phyloP scores from a whole-genome alignment of 352 stramenopile genomes.

The Phytopythium ostracodes region DNA sequence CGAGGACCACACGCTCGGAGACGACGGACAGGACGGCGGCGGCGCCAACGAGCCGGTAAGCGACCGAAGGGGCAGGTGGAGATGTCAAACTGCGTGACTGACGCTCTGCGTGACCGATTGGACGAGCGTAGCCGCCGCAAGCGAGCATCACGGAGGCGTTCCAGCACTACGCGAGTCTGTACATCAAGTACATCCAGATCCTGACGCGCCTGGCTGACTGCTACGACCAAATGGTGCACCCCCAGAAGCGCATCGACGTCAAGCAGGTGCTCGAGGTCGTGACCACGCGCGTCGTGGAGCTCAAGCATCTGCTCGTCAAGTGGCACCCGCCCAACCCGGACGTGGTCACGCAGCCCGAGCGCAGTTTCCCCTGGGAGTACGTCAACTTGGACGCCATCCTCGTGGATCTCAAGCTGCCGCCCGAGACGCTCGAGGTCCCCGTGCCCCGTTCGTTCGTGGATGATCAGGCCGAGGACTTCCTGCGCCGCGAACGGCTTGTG shows the following conservation, averaged over 20 bases:
- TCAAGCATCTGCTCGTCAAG: slow-evolving; percentile 92
- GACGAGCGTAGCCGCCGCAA: slow-evolving; percentile 36
- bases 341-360: slow-evolving; percentile 66
- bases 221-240: slow-evolving; percentile 94
- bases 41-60: slow-evolving; percentile 37
- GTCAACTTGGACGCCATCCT: slow-evolving; percentile 92
- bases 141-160: slow-evolving; percentile 88
- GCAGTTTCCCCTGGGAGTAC: slow-evolving; percentile 94
- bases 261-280: slow-evolving; percentile 92
- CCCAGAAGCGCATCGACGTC: slow-evolving; percentile 93
- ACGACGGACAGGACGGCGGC: slow-evolving; percentile 26
- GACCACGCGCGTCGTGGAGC: slow-evolving; percentile 82
- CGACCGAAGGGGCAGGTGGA: background rate
- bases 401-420: slow-evolving; percentile 91
- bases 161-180: slow-evolving; percentile 93
- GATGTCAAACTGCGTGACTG: background rate
- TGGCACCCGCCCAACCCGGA: slow-evolving; percentile 93
- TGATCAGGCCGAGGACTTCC: slow-evolving; percentile 58
- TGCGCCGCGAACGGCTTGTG: slow-evolving; percentile 80
- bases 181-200: slow-evolving; percentile 95
- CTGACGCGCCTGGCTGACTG: slow-evolving; percentile 86
- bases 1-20: slow-evolving; percentile 72
- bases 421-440: slow-evolving; percentile 88
- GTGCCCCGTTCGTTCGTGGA: slow-evolving; percentile 90
- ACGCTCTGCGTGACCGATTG: background rate